These are phyloP conservation scores for Tillandsia leiboldiana DNA, from an alignment of 176 grass and related monocot species.

Conservation along the genomic window DNA sequence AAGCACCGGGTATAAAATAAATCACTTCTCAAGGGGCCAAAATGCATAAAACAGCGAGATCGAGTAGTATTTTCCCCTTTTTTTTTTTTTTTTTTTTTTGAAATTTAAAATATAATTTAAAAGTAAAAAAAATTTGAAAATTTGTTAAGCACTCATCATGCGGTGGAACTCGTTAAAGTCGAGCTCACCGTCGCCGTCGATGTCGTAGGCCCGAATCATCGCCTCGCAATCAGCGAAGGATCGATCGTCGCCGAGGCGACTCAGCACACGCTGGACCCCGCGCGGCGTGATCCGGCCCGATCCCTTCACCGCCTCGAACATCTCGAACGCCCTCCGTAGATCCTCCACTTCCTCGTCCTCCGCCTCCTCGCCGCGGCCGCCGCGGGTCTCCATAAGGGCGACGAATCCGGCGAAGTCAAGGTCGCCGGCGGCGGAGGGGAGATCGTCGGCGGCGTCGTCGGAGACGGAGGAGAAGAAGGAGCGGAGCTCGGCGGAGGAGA, in stretches of 20 bases:
- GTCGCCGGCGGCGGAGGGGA: constrained; percentile 23
- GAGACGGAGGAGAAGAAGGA: constrained; percentile 67
- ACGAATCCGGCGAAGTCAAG: constrained; percentile 80
- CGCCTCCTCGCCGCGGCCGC: too few relatives aligned
- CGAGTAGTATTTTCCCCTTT: too few relatives aligned
- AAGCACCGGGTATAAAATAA: too few relatives aligned
- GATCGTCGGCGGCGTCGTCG: constrained; percentile 43
- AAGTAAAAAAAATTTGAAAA: too few relatives aligned
- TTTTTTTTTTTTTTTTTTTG: too few relatives aligned
- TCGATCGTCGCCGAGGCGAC: constrained; percentile 66
- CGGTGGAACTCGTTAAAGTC: constrained; percentile 82
- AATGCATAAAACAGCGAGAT: too few relatives aligned
- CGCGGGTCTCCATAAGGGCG: constrained; percentile 51
- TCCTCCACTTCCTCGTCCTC: constrained; percentile 62
- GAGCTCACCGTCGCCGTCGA: constrained; percentile 79
- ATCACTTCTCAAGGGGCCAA: too few relatives aligned
- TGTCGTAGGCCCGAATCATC: constrained; percentile 82
- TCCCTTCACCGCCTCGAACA: constrained; percentile 79
- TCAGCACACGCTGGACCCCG: constrained; percentile 67
- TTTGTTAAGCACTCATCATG: constrained; percentile 49
- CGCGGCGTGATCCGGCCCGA: constrained; percentile 66
- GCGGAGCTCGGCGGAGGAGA: constrained; percentile 59
- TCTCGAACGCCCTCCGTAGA: constrained; percentile 63
- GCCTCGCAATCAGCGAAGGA: constrained; percentile 59
- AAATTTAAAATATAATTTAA: too few relatives aligned